Conservation (phyloP, 202 grass and related monocot genomes). For the Musa balbisiana region DNA sequence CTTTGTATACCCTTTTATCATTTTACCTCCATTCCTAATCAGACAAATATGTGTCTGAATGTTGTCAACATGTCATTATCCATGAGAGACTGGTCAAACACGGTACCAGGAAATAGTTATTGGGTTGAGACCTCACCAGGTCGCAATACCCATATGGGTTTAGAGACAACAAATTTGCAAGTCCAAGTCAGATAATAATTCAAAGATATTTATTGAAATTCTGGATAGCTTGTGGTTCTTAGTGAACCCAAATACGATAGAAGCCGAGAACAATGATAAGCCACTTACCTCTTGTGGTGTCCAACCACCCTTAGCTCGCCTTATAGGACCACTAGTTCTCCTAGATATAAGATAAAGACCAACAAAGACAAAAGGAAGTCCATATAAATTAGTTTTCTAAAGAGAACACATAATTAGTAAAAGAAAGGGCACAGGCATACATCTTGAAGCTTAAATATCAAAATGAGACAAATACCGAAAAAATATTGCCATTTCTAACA, state of each 20-base stretch:
- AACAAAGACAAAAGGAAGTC: slow-evolving; percentile 14
- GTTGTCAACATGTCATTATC: too few relatives aligned
- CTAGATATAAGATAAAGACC: slow-evolving; percentile 31
- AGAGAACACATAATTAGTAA: not conserved
- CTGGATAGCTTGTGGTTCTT: not conserved
- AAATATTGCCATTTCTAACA: not conserved
- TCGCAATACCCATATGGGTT: too few relatives aligned
- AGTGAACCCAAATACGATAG: not conserved
- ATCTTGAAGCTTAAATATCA: not conserved
- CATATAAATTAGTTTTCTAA: slow-evolving; percentile 6
- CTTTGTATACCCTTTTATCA: too few relatives aligned
- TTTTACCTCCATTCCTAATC: too few relatives aligned
- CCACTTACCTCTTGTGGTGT: slow-evolving; percentile 67
- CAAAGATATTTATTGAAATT: not conserved
- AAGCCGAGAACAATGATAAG: not conserved
- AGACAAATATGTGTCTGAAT: too few relatives aligned
- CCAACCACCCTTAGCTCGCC: slow-evolving; percentile 98
- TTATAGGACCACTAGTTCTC: slow-evolving; percentile 94
- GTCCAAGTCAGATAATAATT: not conserved
- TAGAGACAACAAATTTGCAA: not conserved
- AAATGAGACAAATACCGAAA: not conserved
- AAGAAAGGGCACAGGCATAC: not conserved
- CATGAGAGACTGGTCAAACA: too few relatives aligned
- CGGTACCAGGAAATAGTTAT: too few relatives aligned
- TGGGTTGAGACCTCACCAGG: not conserved